Evolutionary conservation across 805 yeast genomes (phyloP), one percentile per base, ranked within the genome.

Genomic region (Nakazawaea ernobii): DNA sequence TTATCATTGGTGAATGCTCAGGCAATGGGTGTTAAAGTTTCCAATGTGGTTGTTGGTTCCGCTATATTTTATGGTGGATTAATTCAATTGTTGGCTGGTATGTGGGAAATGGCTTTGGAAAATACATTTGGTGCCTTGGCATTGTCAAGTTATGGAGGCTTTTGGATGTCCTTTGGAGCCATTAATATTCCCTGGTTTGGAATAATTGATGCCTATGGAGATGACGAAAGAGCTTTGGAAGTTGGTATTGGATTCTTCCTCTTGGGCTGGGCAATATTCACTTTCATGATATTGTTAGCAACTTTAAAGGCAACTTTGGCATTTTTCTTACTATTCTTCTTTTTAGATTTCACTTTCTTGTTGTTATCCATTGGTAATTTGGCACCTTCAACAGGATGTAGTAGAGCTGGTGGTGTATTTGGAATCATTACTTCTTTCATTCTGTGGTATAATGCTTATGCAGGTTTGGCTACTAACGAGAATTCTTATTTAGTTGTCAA

Each of bases 111-210:
- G 65, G 80, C 83, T n/a, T 71, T 79, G 36, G 90, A 85, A 56
- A 84, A 83, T 65, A 83, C 89, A 20, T 84, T 82, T 67, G 88
- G 88, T 65, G 86, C 83, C 55, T 74, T 84, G 50, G 82, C 81
- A 1, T 67, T 78, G 47, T 63, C 74, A 6, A 75, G 80, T 4
- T 77, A 71, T 54, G 92, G 87, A 49, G 91, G 88, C 3, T 84
- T 84, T 62, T 84, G 92, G 92, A 77, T 82, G 69, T 70, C 82
- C 27, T 84, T 79, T 70, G 90, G 83, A 50, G 85, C 85, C 30
- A 75, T 84, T 32, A 62, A 66, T 49, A 71, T 77, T 42, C 82
- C 80, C 42, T 74, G 76, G 58, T 82, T 81, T 59, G 81, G 80
- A 26, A 75, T 80, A 28, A 65, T 62, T 2, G 66, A 75, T 1